Base-by-base conservation (phyloP, 202 grass and related monocot genomes). In the Digitaria exilis region DNA sequence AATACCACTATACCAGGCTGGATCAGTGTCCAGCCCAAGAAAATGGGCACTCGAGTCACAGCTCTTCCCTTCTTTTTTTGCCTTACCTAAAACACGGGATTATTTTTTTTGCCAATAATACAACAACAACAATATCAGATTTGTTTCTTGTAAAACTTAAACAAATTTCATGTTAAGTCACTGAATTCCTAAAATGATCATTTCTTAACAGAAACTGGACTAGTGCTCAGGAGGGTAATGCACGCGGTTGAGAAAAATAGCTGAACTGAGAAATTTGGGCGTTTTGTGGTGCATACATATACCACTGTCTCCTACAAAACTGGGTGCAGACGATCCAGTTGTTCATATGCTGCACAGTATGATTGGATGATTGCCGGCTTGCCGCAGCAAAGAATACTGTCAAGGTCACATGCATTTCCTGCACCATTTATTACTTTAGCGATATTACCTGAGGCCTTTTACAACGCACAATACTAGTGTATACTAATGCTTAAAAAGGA, bases 301-400 rank as follows among this genome's bases (percentile, higher is more conserved):
- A 77, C 9, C 41, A 59, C 21, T n/a, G 43, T 42, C 75, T 67
- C 43, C 49, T 8, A 25, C 56, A 81, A 66, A 2, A 26, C 39
- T 25, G 42, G 30, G 0, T 15, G 4, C 62, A 85, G 44, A 41
- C 65, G 82, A 64, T 37, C 59, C 65, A 76, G 55, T 45, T 67
- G 55, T 34, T 45, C 29, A 11, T 73, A 10, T 50, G 17, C 78
- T 58, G 11, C 77, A 3, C 13, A 50, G 87, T 43, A 7, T 83
- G 73, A 54, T 82, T 29, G 49, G 78, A 52, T 14, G 78, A 43
- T 21, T 22, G 73, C 42, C 34, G 78, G 78, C 34, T 21, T 22
- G 73, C 42, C 34, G 78, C 83, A 46, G 79, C 73, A 83, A 86
- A 71, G 79, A 86, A 90, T 86, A 86, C 73, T 78, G 78, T 86